Conservation (phyloP, 2,329 filamentous ascomycete species). For the Colletotrichum karsti region DNA sequence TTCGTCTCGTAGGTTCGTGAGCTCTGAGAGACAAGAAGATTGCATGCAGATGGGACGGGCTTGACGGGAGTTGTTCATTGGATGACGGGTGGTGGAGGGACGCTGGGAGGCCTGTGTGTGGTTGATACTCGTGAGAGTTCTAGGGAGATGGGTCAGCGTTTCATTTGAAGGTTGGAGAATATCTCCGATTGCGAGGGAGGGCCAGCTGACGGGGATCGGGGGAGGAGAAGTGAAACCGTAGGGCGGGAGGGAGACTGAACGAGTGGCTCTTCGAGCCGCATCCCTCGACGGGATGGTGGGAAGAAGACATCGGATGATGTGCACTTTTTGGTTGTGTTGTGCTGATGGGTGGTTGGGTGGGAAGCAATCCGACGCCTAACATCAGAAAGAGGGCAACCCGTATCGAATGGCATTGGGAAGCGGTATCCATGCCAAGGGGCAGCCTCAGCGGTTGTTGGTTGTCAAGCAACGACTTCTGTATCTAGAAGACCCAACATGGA, state of each 20-base stretch:
- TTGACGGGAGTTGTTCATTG: slow-evolving; percentile 6
- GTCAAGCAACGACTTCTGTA: background rate
- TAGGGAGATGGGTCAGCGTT: slow-evolving; percentile 15
- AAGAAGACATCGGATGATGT: slow-evolving; percentile 18
- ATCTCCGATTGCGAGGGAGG: slow-evolving; percentile 4
- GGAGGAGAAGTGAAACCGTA: slow-evolving; percentile 21
- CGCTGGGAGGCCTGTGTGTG: slow-evolving; percentile 4
- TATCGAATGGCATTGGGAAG: background rate
- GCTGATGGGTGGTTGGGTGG: background rate
- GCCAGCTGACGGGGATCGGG: slow-evolving; percentile 20
- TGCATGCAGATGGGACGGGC: background rate
- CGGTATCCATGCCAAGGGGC: background rate
- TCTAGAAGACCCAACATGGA: background rate
- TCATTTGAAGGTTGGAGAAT: slow-evolving; percentile 21
- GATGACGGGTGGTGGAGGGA: slow-evolving; percentile 1
- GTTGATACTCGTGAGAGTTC: slow-evolving; percentile 8
- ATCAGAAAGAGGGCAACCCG: background rate
- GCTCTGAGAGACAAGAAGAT: background rate
- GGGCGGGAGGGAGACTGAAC: slow-evolving; percentile 9
- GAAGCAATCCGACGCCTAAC: background rate
- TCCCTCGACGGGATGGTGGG: slow-evolving; percentile 9
- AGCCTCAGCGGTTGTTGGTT: slow-evolving; percentile 15
- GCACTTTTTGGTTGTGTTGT: background rate
- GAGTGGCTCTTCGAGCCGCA: slow-evolving; percentile 13
- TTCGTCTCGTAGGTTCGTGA: background rate